Evolutionary conservation across 2,329 filamentous ascomycete genomes (phyloP).

Genomic region (Curvularia lunata): DNA sequence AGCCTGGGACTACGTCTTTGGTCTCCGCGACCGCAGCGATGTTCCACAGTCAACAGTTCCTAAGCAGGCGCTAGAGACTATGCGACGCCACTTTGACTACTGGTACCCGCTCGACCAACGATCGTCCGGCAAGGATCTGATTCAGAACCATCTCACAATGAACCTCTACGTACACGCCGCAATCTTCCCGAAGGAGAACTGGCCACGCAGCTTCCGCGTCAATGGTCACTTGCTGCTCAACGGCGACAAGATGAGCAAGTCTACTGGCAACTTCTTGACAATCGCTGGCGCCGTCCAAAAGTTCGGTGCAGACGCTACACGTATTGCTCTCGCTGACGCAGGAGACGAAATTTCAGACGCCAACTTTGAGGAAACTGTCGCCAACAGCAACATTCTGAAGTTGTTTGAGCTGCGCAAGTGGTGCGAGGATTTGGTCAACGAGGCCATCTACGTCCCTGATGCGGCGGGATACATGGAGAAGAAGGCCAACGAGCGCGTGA

Average conservation of each 20-base stretch:
- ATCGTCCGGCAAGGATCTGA: constrained; percentile 78
- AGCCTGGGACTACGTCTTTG: constrained; percentile 96
- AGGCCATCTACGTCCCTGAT: constrained; percentile 57
- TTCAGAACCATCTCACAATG: constrained; percentile 89
- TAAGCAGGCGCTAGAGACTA: constrained; percentile 73
- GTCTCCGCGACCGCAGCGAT: constrained; percentile 72
- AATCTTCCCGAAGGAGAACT: constrained; percentile 85
- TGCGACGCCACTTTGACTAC: constrained; percentile 94
- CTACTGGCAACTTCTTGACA: constrained; percentile 96
- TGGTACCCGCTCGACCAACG: constrained; percentile 93
- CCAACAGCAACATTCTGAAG: constrained; percentile 87
- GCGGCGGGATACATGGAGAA: constrained; percentile 52
- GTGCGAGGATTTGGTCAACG: constrained; percentile 83
- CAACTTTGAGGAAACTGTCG: constrained; percentile 95
- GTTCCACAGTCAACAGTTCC: constrained; percentile 75
- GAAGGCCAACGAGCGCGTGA: constrained; percentile 52
- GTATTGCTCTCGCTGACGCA: constrained; percentile 90
- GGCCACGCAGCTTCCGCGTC: constrained; percentile 82
- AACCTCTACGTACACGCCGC: constrained; percentile 93
- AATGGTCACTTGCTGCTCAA: constrained; percentile 96
- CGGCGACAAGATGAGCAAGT: constrained; percentile 98
- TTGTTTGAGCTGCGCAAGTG: constrained; percentile 85
- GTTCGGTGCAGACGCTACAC: constrained; percentile 90
- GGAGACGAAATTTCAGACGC: constrained; percentile 94
- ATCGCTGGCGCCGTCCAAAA: constrained; percentile 84